Evolutionary conservation across 257 asterid species (phyloP), one percentile per base, ranked within the genome.

Genomic region (Penstemon newberryi): DNA sequence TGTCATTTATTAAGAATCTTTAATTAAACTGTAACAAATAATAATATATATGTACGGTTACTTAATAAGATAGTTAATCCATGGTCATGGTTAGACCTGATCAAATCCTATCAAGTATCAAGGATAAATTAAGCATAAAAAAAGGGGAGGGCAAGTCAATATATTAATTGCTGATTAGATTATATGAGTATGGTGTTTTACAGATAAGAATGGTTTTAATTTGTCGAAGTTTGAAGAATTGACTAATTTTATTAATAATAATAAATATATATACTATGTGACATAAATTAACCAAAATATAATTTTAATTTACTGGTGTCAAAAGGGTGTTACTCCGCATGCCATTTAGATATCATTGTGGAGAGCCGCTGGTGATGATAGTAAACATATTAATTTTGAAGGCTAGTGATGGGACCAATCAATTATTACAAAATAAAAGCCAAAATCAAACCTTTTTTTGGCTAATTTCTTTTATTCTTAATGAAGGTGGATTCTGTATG

Each of bases 11-110:
- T 67, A 60, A 61, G 67, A 69, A 76, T 70, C 71, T 75, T 36
- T 63, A 1, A 15, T 36, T 40, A 68, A 51, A 70, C 53, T 60
- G 40, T 7, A 68, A 10, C 5, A 0, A n/a, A 13, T 67, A 67
- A 70, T 70, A 66, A 65, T 65, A 41, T 43, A 64, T 39, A 8
- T 49, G 49, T 45, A 71, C 51, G 46, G 55, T 44, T 41, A 65
- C 7, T 36, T 49, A 8, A 46, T 38, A 13, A 56, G 82, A 75
- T 79, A 78, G 72, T 72, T 74, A 73, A 52, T 66, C 3, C 49
- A 62, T 19, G n/a, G 33, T 51, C 12, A 38, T 41, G 41, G 73
- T 60, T 77, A 74, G 85, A 80, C 80, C 73, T 60, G 69, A 70
- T 69, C 69, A 63, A 69, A 41, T 71, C 42, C 61, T 67, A 60